A percentile compares a stretch with the other conserved stretches of the same genome.
These are phyloP conservation scores for Fusarium buharicum DNA, from an alignment of 2,329 filamentous ascomycete genomes.

Conservation along the genomic window DNA sequence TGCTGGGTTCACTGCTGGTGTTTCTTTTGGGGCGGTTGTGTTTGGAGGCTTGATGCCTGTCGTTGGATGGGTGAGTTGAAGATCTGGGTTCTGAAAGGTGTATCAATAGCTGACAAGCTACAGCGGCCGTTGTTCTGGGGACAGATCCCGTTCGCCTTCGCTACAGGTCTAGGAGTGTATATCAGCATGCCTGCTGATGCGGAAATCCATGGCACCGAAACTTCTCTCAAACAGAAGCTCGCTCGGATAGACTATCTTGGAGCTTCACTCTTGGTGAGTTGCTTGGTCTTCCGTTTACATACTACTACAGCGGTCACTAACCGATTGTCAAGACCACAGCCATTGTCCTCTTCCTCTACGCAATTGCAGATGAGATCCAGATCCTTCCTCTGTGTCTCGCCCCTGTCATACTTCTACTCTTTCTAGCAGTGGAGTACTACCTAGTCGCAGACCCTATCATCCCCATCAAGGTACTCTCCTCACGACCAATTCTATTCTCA, in stretches of 20 bases:
- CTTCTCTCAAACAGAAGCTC: conserved; percentile 63
- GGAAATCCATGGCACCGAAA: conserved; percentile 19
- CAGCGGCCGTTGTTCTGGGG: conserved; percentile 78
- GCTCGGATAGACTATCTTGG: conserved; percentile 79
- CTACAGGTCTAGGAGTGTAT: conserved; percentile 71
- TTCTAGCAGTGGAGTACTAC: conserved; percentile 71
- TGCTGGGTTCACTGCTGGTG: conserved; percentile 75
- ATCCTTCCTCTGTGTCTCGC: conserved; percentile 70
- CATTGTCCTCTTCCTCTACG: conserved; percentile 77
- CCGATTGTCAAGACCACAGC: conserved; percentile 61
- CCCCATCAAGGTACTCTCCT: conserved; percentile 74
- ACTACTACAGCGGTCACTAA: conserved; percentile 6
- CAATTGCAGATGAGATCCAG: conserved; percentile 72
- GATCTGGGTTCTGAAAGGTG: not conserved
- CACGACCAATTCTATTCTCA: conserved; percentile 75
- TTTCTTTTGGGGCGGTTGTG: conserved; percentile 76
- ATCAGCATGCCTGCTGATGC: conserved; percentile 67
- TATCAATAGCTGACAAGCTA: conserved; percentile 11
- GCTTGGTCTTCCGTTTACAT: too few species aligned
- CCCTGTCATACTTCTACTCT: conserved; percentile 59
- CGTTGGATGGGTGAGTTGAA: conserved; percentile 73
- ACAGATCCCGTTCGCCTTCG: conserved; percentile 72
- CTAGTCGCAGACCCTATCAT: conserved; percentile 77
- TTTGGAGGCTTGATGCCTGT: conserved; percentile 71
- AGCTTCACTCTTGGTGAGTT: conserved; percentile 69